These are phyloP conservation scores for Exobasidium rhododendri DNA, from an alignment of 1,284 basidiomycete species.

Conservation along the genomic window DNA sequence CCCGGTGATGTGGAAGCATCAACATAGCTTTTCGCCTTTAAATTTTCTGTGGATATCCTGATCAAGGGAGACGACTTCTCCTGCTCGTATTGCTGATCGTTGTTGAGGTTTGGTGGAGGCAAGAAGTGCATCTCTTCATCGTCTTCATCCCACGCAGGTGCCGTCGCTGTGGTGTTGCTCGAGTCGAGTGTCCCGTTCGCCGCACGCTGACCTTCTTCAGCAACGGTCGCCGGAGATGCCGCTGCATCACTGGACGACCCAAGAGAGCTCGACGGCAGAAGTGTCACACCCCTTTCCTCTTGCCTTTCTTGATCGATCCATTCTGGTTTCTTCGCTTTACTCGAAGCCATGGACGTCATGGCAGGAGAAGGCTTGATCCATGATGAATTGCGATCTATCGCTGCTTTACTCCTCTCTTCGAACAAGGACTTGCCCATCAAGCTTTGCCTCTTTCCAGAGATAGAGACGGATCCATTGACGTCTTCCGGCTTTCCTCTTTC, in stretches of 20 bases:
- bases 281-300: neutral
- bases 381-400: neutral
- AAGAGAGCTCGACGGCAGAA: neutral
- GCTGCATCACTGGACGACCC: neutral
- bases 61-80: neutral
- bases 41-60: too few relatives aligned
- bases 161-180: slow-evolving; percentile 3
- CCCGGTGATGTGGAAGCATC: neutral
- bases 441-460: neutral
- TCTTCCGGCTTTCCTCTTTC: slow-evolving; percentile 29
- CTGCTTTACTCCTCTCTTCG: neutral
- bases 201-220: neutral
- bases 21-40: neutral
- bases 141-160: slow-evolving; percentile 44
- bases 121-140: slow-evolving; percentile 31
- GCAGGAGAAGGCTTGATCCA: neutral
- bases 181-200: neutral
- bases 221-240: neutral
- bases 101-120: slow-evolving; percentile 20
- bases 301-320: neutral
- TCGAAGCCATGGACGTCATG: neutral
- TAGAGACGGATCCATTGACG: slow-evolving; percentile 21
- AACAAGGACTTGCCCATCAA: neutral
- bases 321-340: slow-evolving; percentile 2
- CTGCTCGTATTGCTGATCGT: slow-evolving; percentile 1